Percentiles rank a stretch among this genome's conserved stretches.
These are phyloP conservation scores for Trichoderma sp. DNA, from an alignment of 2,329 filamentous ascomycete genomes.

Conservation along the genomic window DNA sequence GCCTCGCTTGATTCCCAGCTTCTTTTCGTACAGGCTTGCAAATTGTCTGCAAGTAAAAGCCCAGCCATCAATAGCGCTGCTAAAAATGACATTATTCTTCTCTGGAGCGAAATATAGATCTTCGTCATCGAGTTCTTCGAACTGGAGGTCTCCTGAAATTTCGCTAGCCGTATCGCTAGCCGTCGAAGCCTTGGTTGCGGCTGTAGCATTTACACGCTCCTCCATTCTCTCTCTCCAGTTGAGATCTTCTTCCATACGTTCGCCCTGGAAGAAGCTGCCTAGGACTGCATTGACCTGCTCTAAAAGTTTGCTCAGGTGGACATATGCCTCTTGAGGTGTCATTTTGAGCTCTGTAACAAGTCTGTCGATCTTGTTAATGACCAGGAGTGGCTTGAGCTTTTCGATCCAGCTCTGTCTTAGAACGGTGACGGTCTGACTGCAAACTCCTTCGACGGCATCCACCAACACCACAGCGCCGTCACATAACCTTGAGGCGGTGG, in stretches of 20 bases:
- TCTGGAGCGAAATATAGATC: slow-evolving; percentile 98
- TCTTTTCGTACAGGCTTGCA: slow-evolving; percentile 90
- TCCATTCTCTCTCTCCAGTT: slow-evolving; percentile 95
- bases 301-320: slow-evolving; percentile 82
- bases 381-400: slow-evolving; percentile 88
- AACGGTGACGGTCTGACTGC: slow-evolving; percentile 97
- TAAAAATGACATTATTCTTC: slow-evolving; percentile 98
- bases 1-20: slow-evolving; percentile 88
- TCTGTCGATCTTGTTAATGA: slow-evolving; percentile 98
- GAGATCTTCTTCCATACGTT: slow-evolving; percentile 97
- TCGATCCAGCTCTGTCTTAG: slow-evolving; percentile 93
- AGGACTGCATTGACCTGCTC: slow-evolving; percentile 98
- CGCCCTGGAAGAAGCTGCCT: slow-evolving; percentile 95
- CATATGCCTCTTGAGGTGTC: slow-evolving; percentile 85
- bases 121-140: slow-evolving; percentile 91
- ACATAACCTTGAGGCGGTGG: slow-evolving; percentile 88
- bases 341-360: slow-evolving; percentile 93
- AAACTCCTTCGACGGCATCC: slow-evolving; percentile 96
- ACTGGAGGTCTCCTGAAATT: slow-evolving; percentile 62
- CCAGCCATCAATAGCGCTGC: slow-evolving; percentile 98
- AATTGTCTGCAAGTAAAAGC: slow-evolving; percentile 97
- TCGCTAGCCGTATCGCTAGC: slow-evolving; percentile 53
- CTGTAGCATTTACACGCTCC: slow-evolving; percentile 73
- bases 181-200: slow-evolving; percentile 59
- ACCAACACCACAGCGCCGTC: slow-evolving; percentile 94